Evolutionary conservation across 768 basidiomycete genomes (phyloP).

Genomic region (Imleria badia): DNA sequence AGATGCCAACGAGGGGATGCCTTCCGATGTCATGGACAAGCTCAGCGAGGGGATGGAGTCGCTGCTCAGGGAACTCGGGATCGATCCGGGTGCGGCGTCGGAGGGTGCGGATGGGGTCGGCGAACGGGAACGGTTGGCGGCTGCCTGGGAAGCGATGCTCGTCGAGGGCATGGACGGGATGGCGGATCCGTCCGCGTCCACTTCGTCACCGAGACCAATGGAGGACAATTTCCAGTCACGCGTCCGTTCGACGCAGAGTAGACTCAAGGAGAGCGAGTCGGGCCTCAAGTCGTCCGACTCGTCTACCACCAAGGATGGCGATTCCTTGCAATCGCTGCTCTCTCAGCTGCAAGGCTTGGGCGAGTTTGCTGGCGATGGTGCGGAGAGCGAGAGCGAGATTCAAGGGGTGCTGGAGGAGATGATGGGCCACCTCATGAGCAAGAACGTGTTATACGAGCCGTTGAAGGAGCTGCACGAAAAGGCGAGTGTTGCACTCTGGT

Average conservation of each 20-base stretch:
- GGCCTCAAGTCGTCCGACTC: conserved; percentile 22
- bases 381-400: conserved; percentile 50
- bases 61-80: conserved; percentile 32
- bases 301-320: conserved; percentile 16
- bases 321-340: conserved; percentile 54
- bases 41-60: conserved; percentile 46
- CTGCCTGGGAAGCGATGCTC: conserved; percentile 73
- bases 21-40: conserved; percentile 38
- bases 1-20: conserved; percentile 8
- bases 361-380: conserved; percentile 37
- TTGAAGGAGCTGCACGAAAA: conserved; percentile 64
- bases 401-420: conserved; percentile 73
- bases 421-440: conserved; percentile 34
- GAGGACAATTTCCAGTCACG: conserved; percentile 61
- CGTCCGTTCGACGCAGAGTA: conserved; percentile 72
- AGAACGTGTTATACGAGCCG: conserved; percentile 71
- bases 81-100: conserved; percentile 19
- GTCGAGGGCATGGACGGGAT: conserved; percentile 54
- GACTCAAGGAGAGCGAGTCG: conserved; percentile 67
- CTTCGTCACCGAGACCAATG: conserved; percentile 8
- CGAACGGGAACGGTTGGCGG: conserved; percentile 44
- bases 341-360: conserved; percentile 37
- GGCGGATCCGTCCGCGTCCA: conserved; percentile 6
- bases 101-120: background rate
- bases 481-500: conserved; percentile 3